A percentile compares a stretch with the other conserved stretches of the same genome.
phyloP scores from a whole-genome alignment of 768 basidiomycete genomes.

The Kwoniella heveanensis region DNA sequence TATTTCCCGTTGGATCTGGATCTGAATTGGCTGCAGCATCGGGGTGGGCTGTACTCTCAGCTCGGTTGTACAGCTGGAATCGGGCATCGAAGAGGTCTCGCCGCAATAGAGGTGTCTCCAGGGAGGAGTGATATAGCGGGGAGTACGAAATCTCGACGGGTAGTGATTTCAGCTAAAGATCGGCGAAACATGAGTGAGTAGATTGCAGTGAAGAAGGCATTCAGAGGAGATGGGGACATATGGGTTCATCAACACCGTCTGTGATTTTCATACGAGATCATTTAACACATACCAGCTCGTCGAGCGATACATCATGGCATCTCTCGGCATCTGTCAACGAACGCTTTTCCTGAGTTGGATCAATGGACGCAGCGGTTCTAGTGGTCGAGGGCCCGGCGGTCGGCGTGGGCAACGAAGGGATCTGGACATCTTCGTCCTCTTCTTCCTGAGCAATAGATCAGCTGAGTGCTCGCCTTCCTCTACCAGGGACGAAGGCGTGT shows the following conservation, averaged over 20 bases:
- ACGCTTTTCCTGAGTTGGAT: slow-evolving; percentile 16
- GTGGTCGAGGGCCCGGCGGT: slow-evolving; percentile 34
- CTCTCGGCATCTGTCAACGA: slow-evolving; percentile 22
- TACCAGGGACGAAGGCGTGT: too few relatives aligned
- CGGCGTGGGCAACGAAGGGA: slow-evolving; percentile 8
- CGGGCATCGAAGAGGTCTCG: slow-evolving; percentile 93
- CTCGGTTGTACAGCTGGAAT: slow-evolving; percentile 68
- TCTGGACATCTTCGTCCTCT: slow-evolving; percentile 14
- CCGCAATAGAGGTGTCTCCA: slow-evolving; percentile 62
- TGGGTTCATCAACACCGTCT: neutral
- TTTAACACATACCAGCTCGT: slow-evolving; percentile 45
- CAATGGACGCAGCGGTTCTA: neutral
- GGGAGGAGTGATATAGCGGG: slow-evolving; percentile 64
- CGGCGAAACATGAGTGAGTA: too few relatives aligned
- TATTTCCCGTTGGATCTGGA: too few relatives aligned
- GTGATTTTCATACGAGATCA: too few relatives aligned
- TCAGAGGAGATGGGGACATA: neutral
- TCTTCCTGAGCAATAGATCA: slow-evolving; percentile 13
- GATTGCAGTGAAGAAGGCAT: neutral
- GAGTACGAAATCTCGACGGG: slow-evolving; percentile 81
- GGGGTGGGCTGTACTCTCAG: neutral
- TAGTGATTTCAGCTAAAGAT: slow-evolving; percentile 65
- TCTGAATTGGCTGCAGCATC: slow-evolving; percentile 17
- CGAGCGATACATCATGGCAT: slow-evolving; percentile 38
- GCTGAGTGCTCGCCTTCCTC: too few relatives aligned